Evolutionary conservation across 169 alveolate genomes (phyloP).

Genomic region (Besnoitia besnoiti): DNA sequence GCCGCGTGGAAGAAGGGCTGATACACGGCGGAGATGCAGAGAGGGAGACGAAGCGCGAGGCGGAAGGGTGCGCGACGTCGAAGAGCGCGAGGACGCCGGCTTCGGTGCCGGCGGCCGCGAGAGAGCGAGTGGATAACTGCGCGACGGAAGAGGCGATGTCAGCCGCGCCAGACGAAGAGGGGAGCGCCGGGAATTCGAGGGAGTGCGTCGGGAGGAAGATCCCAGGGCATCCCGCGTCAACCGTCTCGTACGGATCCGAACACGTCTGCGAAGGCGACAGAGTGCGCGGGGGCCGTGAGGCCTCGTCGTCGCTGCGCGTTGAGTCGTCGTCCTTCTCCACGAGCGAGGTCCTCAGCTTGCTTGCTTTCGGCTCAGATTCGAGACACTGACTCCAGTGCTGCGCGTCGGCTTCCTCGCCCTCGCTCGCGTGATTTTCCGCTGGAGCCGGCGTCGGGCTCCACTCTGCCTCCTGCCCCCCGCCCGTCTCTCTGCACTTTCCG

Average conservation of each 20-base stretch:
- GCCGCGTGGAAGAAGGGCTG: not conserved
- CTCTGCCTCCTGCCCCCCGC: not conserved
- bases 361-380: no score
- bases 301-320: not conserved
- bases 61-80: not conserved
- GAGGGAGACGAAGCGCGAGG: not conserved
- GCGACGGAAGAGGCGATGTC: not conserved
- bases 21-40: not conserved
- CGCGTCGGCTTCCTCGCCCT: no score
- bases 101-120: not conserved
- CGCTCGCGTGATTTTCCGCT: not conserved
- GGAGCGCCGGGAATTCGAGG: not conserved
- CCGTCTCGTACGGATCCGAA: conserved; percentile 33
- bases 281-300: no score
- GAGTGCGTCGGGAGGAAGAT: not conserved
- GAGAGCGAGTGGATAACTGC: not conserved
- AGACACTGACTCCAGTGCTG: no score
- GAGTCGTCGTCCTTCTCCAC: not conserved
- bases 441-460: not conserved
- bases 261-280: not conserved
- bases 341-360: no score
- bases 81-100: not conserved
- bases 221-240: conserved; percentile 33
- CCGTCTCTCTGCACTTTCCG: not conserved
- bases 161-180: not conserved